These are phyloP conservation scores for Fusarium verrucosum DNA, from an alignment of 2,329 filamentous ascomycete species.

Conservation along the genomic window DNA sequence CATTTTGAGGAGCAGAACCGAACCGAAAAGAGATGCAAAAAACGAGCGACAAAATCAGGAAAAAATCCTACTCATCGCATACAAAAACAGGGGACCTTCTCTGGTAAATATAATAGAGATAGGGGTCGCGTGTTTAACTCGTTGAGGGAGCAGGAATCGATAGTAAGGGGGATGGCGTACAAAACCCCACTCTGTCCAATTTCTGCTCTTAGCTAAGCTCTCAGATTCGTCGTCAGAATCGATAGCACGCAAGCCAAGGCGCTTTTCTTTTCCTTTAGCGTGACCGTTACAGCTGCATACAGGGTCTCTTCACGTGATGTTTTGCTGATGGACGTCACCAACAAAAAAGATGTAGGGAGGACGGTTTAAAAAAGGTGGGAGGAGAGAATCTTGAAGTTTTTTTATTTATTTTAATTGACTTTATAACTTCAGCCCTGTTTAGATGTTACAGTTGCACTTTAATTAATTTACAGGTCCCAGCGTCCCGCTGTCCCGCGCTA, in stretches of 20 bases:
- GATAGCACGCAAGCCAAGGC: neutral
- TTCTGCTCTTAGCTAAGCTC: constrained; percentile 16
- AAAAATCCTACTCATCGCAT: neutral
- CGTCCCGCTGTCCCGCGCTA: neutral
- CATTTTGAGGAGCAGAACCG: neutral
- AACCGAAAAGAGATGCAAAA: neutral
- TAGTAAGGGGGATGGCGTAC: constrained; percentile 17
- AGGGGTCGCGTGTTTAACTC: constrained; percentile 8
- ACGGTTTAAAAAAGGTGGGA: constrained; percentile 11
- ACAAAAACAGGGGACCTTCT: neutral
- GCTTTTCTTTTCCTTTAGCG: neutral
- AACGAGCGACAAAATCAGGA: neutral
- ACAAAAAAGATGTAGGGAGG: too few relatives aligned
- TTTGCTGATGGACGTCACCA: neutral
- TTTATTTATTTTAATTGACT: neutral
- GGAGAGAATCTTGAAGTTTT: neutral
- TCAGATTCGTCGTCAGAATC: neutral
- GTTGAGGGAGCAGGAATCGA: constrained; percentile 9
- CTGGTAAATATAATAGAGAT: constrained; percentile 2
- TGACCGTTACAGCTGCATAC: neutral
- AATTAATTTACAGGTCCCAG: neutral
- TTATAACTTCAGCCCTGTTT: constrained; percentile 21
- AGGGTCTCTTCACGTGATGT: constrained; percentile 2
- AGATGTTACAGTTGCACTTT: constrained; percentile 9
- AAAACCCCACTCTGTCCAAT: constrained; percentile 17